Percentiles rank a stretch among this genome's conserved stretches.
Conservation (phyloP, 1,284 basidiomycete species). For the Sporisorium iseilematis-ciliati region DNA sequence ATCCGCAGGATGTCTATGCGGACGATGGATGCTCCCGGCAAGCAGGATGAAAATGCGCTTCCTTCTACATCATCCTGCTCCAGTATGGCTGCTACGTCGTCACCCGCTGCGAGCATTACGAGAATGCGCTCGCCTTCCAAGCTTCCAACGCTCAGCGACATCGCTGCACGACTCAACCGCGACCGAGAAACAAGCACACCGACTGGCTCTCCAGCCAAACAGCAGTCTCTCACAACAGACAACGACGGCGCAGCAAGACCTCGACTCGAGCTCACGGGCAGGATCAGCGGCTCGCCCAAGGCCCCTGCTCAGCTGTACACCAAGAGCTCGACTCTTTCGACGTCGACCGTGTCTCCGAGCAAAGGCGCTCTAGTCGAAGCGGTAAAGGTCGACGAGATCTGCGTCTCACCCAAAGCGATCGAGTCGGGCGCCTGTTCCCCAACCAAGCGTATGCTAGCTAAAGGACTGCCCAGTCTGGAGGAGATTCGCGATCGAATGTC, state of each 20-base stretch:
- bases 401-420: slow-evolving; percentile 10
- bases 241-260: slow-evolving; percentile 12
- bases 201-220: slow-evolving; percentile 28
- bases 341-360: slow-evolving; percentile 10
- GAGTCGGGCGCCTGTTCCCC: slow-evolving; percentile 27
- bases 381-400: slow-evolving; percentile 3
- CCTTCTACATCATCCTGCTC: slow-evolving; percentile 18
- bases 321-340: slow-evolving; percentile 3
- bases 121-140: slow-evolving; percentile 31
- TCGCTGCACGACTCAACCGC: slow-evolving; percentile 50
- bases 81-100: not conserved
- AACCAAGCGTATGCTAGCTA: slow-evolving; percentile 33
- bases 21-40: slow-evolving; percentile 4
- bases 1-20: slow-evolving; percentile 25
- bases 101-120: slow-evolving; percentile 5
- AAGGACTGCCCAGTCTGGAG: slow-evolving; percentile 61
- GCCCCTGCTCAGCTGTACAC: slow-evolving; percentile 1
- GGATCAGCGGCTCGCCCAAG: slow-evolving; percentile 37
- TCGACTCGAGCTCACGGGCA: slow-evolving; percentile 43
- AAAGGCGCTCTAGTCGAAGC: not conserved
- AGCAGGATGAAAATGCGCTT: slow-evolving; percentile 30
- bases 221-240: slow-evolving; percentile 1
- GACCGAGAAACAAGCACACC: slow-evolving; percentile 20
- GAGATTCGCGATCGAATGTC: slow-evolving; percentile 64
- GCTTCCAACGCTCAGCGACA: slow-evolving; percentile 56